Conservation (phyloP, 2,329 filamentous ascomycete genomes). For the Alternaria consortialis region DNA sequence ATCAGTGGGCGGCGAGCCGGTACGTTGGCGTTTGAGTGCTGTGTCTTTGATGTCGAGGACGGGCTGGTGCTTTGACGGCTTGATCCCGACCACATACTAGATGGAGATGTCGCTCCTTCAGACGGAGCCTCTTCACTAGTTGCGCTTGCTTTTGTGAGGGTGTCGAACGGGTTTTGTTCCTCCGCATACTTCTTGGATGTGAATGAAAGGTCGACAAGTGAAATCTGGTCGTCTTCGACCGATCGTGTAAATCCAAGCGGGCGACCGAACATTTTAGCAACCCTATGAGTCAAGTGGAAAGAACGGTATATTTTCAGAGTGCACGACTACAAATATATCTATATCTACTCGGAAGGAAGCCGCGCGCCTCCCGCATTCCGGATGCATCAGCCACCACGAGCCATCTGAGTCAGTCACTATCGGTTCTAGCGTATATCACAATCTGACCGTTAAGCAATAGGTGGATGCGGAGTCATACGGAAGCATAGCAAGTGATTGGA, state of each 20-base stretch:
- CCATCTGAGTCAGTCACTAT: not conserved
- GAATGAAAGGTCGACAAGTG: slow-evolving; percentile 3
- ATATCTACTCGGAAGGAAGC: not conserved
- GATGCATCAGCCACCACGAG: slow-evolving; percentile 4
- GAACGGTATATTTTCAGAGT: too few species aligned
- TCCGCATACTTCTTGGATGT: not conserved
- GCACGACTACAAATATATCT: not conserved
- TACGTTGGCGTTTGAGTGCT: not conserved
- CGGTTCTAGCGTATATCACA: not conserved
- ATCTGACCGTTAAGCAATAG: not conserved
- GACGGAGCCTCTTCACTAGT: not conserved
- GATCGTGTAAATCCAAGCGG: not conserved
- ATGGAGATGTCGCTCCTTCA: slow-evolving; percentile 8
- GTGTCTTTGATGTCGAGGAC: slow-evolving; percentile 1
- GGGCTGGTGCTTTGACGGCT: slow-evolving; percentile 7
- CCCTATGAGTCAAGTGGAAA: too few species aligned
- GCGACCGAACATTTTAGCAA: slow-evolving; percentile 1
- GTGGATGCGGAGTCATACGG: not conserved
- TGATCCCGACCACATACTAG: slow-evolving; percentile 8
- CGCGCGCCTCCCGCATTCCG: not conserved
- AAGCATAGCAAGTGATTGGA: not conserved
- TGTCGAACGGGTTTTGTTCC: slow-evolving; percentile 5
- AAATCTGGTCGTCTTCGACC: not conserved
- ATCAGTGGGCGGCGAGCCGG: not conserved
- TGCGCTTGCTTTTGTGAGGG: not conserved